A percentile compares a stretch with the other conserved stretches of the same genome.
Conservation (phyloP, 371 early-diverging fungal species). For the Coemansia sp. region DNA sequence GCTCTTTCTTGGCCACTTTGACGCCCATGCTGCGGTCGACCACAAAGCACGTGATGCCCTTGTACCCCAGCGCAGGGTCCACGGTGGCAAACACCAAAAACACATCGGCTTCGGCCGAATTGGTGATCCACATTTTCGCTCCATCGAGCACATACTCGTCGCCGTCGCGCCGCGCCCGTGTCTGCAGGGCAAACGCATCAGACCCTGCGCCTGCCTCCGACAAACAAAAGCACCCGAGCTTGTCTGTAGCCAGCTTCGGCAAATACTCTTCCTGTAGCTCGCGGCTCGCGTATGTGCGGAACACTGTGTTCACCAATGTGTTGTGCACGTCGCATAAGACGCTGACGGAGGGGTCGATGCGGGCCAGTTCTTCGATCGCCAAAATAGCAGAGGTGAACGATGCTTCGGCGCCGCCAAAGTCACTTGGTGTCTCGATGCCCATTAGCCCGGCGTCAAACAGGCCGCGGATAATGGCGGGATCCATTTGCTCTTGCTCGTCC, state of each 20-base stretch:
- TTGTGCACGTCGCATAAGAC: constrained; percentile 97
- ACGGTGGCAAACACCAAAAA: constrained; percentile 98
- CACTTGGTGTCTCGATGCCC: constrained; percentile 90
- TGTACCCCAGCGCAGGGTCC: constrained; percentile 92
- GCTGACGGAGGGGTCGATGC: constrained; percentile 91
- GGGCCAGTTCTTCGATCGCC: constrained; percentile 94
- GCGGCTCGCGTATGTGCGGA: constrained; percentile 79
- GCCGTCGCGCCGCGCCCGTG: constrained; percentile 85
- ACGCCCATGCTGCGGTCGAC: constrained; percentile 96
- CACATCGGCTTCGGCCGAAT: constrained; percentile 88
- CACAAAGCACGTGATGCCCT: constrained; percentile 97
- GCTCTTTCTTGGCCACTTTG: constrained; percentile 93
- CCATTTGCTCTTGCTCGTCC: constrained; percentile 91
- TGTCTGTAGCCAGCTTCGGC: constrained; percentile 77
- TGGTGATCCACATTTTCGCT: constrained; percentile 92
- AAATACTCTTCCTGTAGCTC: constrained; percentile 82
- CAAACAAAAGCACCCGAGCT: constrained; percentile 93
- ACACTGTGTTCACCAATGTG: constrained; percentile 94
- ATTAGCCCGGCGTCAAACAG: constrained; percentile 87
- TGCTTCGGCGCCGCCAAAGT: constrained; percentile 81
- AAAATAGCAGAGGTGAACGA: constrained; percentile 93
- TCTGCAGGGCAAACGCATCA: constrained; percentile 96
- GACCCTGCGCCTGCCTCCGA: constrained; percentile 92
- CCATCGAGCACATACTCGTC: constrained; percentile 92
- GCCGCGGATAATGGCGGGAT: constrained; percentile 76